Evolutionary conservation across 495 filamentous ascomycete species (phyloP).

Genomic region (Lasiosphaeria miniovina): DNA sequence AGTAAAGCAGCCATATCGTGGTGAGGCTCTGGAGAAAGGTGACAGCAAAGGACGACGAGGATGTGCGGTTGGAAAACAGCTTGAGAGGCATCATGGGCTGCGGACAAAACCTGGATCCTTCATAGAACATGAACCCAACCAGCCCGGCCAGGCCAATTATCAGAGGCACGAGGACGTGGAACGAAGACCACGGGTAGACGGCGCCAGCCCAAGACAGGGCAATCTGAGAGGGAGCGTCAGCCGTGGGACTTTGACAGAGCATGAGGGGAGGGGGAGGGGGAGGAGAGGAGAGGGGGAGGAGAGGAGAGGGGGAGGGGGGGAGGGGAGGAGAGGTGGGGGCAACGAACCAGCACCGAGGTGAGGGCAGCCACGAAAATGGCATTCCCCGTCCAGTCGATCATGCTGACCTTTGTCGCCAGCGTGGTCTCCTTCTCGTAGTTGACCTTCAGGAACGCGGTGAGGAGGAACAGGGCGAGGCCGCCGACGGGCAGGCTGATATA

Average conservation of each 20-base stretch:
- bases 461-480: constrained; percentile 22
- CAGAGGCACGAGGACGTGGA: constrained; percentile 31
- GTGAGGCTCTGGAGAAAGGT: constrained; percentile 10
- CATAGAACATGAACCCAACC: constrained; percentile 20
- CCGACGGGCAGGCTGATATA: constrained; percentile 35
- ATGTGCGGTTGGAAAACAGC: constrained; percentile 31
- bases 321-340: too few species aligned
- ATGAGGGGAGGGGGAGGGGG: too few species aligned
- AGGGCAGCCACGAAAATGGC: constrained; percentile 28
- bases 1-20: constrained; percentile 35
- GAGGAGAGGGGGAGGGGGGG: too few species aligned
- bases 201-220: constrained; percentile 17
- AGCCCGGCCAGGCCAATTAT: constrained; percentile 22
- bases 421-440: constrained; percentile 23
- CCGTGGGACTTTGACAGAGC: too few species aligned
- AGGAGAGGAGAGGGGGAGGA: too few species aligned
- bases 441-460: constrained; percentile 32
- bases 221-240: background rate
- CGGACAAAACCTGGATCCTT: constrained; percentile 32
- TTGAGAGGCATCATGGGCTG: constrained; percentile 30
- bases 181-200: constrained; percentile 29
- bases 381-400: constrained; percentile 33
- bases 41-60: constrained; percentile 41
- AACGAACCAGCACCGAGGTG: constrained; percentile 20
- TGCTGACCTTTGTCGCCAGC: constrained; percentile 15